Evolutionary conservation across 805 yeast genomes (phyloP), one percentile per base, ranked within the genome.

Genomic region (Saccharomycopsis schoenii): DNA sequence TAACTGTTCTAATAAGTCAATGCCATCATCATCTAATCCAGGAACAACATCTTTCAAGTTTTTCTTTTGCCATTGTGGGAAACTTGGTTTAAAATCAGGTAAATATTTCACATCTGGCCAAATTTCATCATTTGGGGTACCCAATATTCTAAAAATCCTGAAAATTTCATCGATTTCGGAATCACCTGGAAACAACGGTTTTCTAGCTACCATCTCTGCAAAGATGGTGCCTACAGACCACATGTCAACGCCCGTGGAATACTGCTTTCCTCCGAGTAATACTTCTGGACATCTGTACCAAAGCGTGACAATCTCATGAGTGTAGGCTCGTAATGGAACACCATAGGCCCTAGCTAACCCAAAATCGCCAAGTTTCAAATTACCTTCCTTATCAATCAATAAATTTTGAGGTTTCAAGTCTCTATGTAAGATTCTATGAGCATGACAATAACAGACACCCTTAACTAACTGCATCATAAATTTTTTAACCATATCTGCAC

Each of bases 241-340:
- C 88, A 94, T 91, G 72, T 94, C 99, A 58, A 94, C 97, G 19
- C 98, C 97, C 0, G 98, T 94, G 41, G 97, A 89, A 73, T 94
- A 94, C 69, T 94, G 97, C 67, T 96, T 89, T 2, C 97, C 97
- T 14, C 99, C 99, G 66, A 94, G 81, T 63, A 94, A 77, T 61
- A 94, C 89, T 74, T 94, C 99, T 2, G 99, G 99, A 0, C 97
- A 90, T 66, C 99, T 80, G 73, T 94, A 94, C 99, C 99, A 94
- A 67, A 94, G 77, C 0, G 99, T 94, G 57, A 94, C 99, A 56
- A 94, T 98, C 73, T 94, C 99, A 74, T 94, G 97, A 12, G 99
- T 93, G 70, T 93, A 94, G 1, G 97, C 96, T 69, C 97, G 83
- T 64, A 94, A 82, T 0, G 99, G 99, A 14, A 94, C 97, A 58